Base-by-base conservation (phyloP, 1,284 basidiomycete genomes). In the Pterulicium gracile region DNA sequence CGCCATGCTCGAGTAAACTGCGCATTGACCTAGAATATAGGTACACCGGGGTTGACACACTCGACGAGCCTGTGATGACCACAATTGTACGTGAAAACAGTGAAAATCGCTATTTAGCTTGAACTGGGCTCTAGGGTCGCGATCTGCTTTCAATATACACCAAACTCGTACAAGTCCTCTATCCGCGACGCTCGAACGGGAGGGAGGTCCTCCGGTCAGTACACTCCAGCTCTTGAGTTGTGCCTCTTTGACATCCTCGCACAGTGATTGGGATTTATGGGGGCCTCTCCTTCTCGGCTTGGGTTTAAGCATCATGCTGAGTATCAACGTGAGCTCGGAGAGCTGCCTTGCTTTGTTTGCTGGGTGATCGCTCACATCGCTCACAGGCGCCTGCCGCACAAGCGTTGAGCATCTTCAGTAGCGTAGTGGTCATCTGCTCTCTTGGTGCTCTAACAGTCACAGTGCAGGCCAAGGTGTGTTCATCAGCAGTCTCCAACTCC, bases 241-340 rank as follows among this genome's bases (percentile, higher is more conserved):
- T 19, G 24, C 34, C 13, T 15, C 21, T 44, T 10, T 45, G 20
- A 5, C n/a, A 22, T 14, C 42, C 20, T 42, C 27, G 49, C 46
- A 46, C 55, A 89, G 89, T 52, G 93, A 96, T 58, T 97, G 93
- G 93, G 92, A 97, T 63, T 72, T 97, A 27, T 97, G 92, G 93
- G 93, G 92, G 1, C 93, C 92, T 7, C 72, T 96, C 4, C 74
- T 95, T 7, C 39, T 41, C 7, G 7, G 13, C 13, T 20, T 41
- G 39, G 39, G 39, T 32, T 75, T 96, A 46, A 94, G 88, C 58
- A 87, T 93, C 44, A 81, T 95, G 67, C 75, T 96, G 14, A 94
- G 88, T 52, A 66, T 94, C 40, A 91, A 92, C 61, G 92, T 92
- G 56, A 52, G 80, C n/a, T n/a, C n/a, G n/a, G n/a, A n/a, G n/a